Base-by-base conservation (phyloP, 768 basidiomycete genomes). In the Kwoniella shandongensis region DNA sequence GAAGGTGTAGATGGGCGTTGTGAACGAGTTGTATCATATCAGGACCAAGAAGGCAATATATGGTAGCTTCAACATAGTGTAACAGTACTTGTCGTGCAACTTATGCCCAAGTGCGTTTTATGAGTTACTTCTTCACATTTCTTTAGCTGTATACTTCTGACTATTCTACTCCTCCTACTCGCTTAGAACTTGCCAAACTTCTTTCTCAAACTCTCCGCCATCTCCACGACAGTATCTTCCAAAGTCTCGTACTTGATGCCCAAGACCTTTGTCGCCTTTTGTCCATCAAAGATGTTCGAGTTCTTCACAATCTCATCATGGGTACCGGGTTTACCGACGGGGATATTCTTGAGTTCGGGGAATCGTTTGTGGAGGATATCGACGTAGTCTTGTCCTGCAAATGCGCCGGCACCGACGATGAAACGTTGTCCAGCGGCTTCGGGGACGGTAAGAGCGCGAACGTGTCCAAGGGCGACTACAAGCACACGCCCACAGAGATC, bases 351-450 rank as follows among this genome's bases (percentile, higher is more conserved):
- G 32, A 54, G 13, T 23, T 66, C 66, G 22, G 73, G 73, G 63
- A 55, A 55, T 25, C 26, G 25, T 26, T 39, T 48, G 35, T 46
- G 44, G 45, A 55, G 44, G 13, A 71, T 65, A 44, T 60, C 56
- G 41, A 62, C 65, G 52, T 66, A 66, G 38, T 74, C 76, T 52
- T 77, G 69, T 1, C 67, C 67, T 32, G 36, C 61, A 59, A 71
- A 65, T 1, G 69, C 57, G 0, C 73, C 77, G 23, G 47, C 75
- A 13, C 73, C 74, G 39, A 83, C 59, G 64, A 87, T 79, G 65
- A 87, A 81, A 27, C 87, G 78, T 52, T 87, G 78, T 1, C 83
- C 83, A 1, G 80, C 81, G 0, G 85, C 86, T 3, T 77, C 79
- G 27, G 80, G 76, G 49, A 79, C 81, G 53, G 79, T 78, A 17